Evolutionary conservation across 2,329 filamentous ascomycete species (phyloP).

Genomic region (Blastomyces silverae): DNA sequence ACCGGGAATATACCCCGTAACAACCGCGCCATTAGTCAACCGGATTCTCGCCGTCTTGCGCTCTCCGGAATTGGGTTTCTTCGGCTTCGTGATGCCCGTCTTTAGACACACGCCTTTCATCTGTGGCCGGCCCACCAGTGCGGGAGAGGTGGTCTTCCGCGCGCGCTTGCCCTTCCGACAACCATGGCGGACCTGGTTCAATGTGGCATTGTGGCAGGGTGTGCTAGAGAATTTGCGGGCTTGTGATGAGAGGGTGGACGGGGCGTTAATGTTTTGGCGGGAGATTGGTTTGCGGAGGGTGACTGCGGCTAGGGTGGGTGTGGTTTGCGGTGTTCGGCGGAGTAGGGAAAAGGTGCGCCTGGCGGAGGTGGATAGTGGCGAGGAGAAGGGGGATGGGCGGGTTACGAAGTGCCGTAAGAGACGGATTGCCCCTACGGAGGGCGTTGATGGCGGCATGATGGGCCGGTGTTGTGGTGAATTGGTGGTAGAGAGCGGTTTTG

Average conservation of each 20-base stretch:
- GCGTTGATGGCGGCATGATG: slow-evolving; percentile 28
- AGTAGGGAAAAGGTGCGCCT: slow-evolving; percentile 28
- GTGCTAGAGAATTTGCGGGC: slow-evolving; percentile 53
- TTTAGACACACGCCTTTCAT: slow-evolving; percentile 96
- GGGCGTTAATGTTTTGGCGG: slow-evolving; percentile 13
- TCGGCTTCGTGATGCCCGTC: slow-evolving; percentile 87
- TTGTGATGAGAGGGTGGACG: slow-evolving; percentile 11
- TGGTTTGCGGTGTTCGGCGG: slow-evolving; percentile 22
- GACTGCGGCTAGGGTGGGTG: neutral
- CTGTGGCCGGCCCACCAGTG: slow-evolving; percentile 66
- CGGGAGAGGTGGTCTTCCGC: slow-evolving; percentile 81
- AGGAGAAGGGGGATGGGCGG: slow-evolving; percentile 25
- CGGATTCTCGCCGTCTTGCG: slow-evolving; percentile 90
- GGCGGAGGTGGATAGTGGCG: slow-evolving; percentile 22
- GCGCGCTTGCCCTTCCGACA: slow-evolving; percentile 72
- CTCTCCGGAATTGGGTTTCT: slow-evolving; percentile 98
- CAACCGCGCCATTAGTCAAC: slow-evolving; percentile 74
- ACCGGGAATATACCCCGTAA: slow-evolving; percentile 92
- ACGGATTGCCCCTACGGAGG: slow-evolving; percentile 32
- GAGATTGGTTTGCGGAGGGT: neutral
- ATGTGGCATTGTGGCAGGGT: slow-evolving; percentile 53
- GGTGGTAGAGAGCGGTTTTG: neutral
- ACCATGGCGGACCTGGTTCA: slow-evolving; percentile 68
- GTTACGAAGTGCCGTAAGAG: slow-evolving; percentile 30
- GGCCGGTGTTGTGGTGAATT: slow-evolving; percentile 13